A percentile compares a stretch with the other conserved stretches of the same genome.
Evolutionary conservation across 495 filamentous ascomycete species (phyloP).

Genomic region (Neurospora sp.): DNA sequence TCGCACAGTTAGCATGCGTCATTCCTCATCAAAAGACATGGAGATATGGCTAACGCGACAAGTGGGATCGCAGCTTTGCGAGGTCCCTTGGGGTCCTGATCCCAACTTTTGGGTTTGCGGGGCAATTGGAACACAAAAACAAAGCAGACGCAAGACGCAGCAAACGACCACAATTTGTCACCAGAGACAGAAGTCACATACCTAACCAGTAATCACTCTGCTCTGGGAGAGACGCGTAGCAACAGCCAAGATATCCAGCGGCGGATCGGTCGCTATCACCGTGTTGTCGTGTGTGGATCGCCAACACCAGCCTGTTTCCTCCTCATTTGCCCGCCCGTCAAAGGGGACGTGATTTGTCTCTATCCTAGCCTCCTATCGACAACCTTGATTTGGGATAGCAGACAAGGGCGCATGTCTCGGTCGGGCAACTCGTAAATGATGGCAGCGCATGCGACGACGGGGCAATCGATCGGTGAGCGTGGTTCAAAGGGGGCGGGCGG

Average conservation of each 20-base stretch:
- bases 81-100: background rate
- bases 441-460: conserved; percentile 9
- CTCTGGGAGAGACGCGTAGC: background rate
- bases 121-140: conserved; percentile 15
- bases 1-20: background rate
- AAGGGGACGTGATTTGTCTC: conserved; percentile 1
- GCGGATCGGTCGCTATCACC: background rate
- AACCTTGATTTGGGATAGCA: conserved; percentile 15
- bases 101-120: conserved; percentile 9
- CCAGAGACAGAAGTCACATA: background rate
- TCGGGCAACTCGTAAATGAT: conserved; percentile 6
- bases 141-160: background rate
- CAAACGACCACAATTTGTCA: background rate
- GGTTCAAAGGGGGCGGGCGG: background rate
- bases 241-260: background rate
- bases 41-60: background rate
- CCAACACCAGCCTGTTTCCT: background rate
- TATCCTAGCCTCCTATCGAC: conserved; percentile 21
- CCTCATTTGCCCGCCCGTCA: background rate
- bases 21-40: background rate
- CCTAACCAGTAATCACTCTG: background rate
- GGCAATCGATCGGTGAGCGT: background rate
- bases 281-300: background rate
- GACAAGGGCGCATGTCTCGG: conserved; percentile 25
- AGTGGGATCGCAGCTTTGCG: background rate